These are phyloP conservation scores for Lojkania enalia DNA, from an alignment of 2,329 filamentous ascomycete species.

Conservation along the genomic window DNA sequence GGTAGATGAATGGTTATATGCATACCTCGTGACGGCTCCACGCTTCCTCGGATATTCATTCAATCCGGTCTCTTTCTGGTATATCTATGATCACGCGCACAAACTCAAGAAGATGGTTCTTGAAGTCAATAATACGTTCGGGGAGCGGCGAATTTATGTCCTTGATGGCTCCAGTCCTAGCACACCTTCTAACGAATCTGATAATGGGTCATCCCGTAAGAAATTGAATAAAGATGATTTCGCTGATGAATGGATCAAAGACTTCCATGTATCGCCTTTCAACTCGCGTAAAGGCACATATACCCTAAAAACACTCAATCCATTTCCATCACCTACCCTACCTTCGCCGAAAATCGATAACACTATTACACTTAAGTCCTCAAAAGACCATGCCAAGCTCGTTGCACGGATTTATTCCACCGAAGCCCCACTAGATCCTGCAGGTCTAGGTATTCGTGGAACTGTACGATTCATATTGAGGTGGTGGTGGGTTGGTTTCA, in stretches of 20 bases:
- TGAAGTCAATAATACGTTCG: conserved; percentile 79
- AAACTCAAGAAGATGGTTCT: conserved; percentile 66
- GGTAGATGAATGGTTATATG: conserved; percentile 64
- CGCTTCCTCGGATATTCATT: conserved; percentile 71
- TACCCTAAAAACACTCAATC: conserved; percentile 51
- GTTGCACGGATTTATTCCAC: conserved; percentile 63
- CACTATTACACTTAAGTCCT: conserved; percentile 64
- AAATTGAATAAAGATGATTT: conserved; percentile 41
- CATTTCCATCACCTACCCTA: conserved; percentile 39
- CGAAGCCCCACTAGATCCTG: conserved; percentile 56
- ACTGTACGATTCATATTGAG: conserved; percentile 54
- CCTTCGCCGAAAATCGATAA: conserved; percentile 55
- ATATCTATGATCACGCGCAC: conserved; percentile 65
- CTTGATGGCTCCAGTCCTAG: conserved; percentile 48
- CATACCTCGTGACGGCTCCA: conserved; percentile 72
- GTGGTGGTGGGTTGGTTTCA: conserved; percentile 71
- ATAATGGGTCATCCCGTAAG: conserved; percentile 6
- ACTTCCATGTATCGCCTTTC: conserved; percentile 78
- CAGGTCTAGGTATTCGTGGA: conserved; percentile 47
- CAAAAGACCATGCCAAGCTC: conserved; percentile 63
- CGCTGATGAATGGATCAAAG: conserved; percentile 64
- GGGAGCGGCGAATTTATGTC: conserved; percentile 69
- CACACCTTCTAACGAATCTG: conserved; percentile 28
- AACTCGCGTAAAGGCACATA: conserved; percentile 60
- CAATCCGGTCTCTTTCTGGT: conserved; percentile 80